Base-by-base conservation (phyloP, 768 basidiomycete genomes). In the Mycena crocata region DNA sequence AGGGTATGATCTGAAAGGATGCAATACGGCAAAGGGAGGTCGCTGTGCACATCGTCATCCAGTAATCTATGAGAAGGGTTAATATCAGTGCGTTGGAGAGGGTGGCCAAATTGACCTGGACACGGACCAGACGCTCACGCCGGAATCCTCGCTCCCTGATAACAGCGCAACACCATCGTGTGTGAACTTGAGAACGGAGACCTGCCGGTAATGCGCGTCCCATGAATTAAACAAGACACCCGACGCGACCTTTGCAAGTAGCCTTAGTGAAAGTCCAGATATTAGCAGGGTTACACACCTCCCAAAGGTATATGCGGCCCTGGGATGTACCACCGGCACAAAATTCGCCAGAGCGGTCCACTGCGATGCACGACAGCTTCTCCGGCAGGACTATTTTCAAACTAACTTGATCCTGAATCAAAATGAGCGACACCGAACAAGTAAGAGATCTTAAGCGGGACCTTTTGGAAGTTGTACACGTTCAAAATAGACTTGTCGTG, bases 301-400 rank as follows among this genome's bases (percentile, higher is more conserved):
- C 96, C 98, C 98, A 99, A 1, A 99, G 80, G 74, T 96, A 96
- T 72, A 99, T 87, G 57, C 96, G 89, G 32, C 98, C 98, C 73
- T 93, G 90, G 5, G 86, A 78, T 0, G 95, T 96, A 34, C 96
- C 98, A 28, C 93, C 96, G 0, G 93, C 96, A 72, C 93, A 95
- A 71, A 90, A 93, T 37, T 82, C 79, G 5, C 95, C 96, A 49
- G 82, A 83, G 21, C 83, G 83, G 77, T 96, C 94, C 9, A 94
- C 74, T 8, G 92, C 84, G 40, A 98, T 85, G 71, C 93, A 95
- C 28, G 90, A 86, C 48, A 99, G 80, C 75, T 93, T 95, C 78
- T 99, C 97, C 0, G 97, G 95, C 1, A 98, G 83, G 14, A 98
- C 90, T 32, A 96, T 85, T 78, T 95, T 95, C 45, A 91, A 79